Evolutionary conservation across 306 rosid genomes (phyloP), one percentile per base, ranked within the genome.

Genomic region (Cicer pinnatifidum): DNA sequence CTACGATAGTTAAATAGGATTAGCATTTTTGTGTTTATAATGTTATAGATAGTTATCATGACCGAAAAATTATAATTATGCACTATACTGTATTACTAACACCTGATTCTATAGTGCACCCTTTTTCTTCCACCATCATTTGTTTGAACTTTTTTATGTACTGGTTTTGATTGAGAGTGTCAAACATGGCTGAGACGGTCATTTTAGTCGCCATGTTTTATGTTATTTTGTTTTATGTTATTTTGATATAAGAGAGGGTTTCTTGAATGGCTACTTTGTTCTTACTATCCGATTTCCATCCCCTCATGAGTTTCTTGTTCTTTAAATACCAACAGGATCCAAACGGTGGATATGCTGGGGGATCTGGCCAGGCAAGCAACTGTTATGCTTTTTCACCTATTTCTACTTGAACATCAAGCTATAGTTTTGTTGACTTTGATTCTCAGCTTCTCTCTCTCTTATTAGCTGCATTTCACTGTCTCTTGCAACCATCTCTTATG

Each of bases 331-430:
- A 72, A 71, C 85, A 93, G 98, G 97, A 93, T 78, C 85, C 85
- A 23, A 75, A 84, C 74, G 98, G 97, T 80, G 97, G 97, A 75
- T 93, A 83, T 82, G 94, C 90, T 35, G 98, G 98, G 12, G 98
- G 97, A 70, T 97, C 98, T 81, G 94, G 92, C 72, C 98, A 93
- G 97, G 98, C 88, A 86, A 85, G 96, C 69, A 46, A 63, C 80
- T 64, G 15, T 16, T 83, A 48, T 11, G 9, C 10, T 13, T 67
- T 72, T 53, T 72, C 0, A 13, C 57, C 6, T 46, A 54, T 40
- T 73, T 73, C 16, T 68, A 61, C 58, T 79, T 33, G 23, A 50
- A 9, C 71, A 60, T 76, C 37, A 38, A 61, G 57, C 50, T 82
- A 23, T 60, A 69, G 20, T 73, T 62, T 48, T 47, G 67, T 76